Conservation (phyloP, 495 filamentous ascomycete genomes). For the Penicillium waksmanii region DNA sequence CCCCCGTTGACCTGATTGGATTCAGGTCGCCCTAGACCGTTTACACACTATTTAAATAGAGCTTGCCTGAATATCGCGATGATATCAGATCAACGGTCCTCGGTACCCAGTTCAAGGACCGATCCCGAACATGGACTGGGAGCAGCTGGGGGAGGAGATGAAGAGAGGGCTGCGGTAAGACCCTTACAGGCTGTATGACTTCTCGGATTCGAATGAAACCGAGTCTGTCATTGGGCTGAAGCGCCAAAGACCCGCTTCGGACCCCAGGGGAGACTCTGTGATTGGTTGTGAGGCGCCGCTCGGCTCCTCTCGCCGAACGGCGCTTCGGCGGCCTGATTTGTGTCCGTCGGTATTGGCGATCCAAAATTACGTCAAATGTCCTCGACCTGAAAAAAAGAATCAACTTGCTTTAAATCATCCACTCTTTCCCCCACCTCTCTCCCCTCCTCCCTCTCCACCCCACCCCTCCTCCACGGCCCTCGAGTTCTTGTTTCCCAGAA, state of each 20-base stretch:
- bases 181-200: slow-evolving; percentile 21
- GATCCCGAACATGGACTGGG: not conserved
- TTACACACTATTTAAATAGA: not conserved
- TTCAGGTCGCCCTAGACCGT: too few species aligned
- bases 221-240: slow-evolving; percentile 43
- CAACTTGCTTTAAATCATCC: slow-evolving; percentile 11
- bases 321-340: slow-evolving; percentile 45
- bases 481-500: slow-evolving; percentile 30
- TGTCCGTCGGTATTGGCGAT: slow-evolving; percentile 37
- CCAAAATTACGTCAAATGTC: slow-evolving; percentile 35
- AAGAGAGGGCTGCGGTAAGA: slow-evolving; percentile 10
- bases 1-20: not conserved
- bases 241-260: not conserved
- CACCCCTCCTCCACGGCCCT: slow-evolving; percentile 10
- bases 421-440: slow-evolving; percentile 9
- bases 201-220: slow-evolving; percentile 24
- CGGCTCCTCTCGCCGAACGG: slow-evolving; percentile 28
- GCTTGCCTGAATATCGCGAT: not conserved
- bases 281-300: slow-evolving; percentile 22
- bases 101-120: slow-evolving; percentile 25
- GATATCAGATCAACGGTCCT: not conserved
- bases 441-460: slow-evolving; percentile 10
- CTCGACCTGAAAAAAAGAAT: slow-evolving; percentile 21
- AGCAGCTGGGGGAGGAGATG: not conserved
- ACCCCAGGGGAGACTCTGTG: slow-evolving; percentile 2